Evolutionary conservation across 768 basidiomycete species (phyloP), one percentile per base, ranked within the genome.

Genomic region (Suillus ampliporus): DNA sequence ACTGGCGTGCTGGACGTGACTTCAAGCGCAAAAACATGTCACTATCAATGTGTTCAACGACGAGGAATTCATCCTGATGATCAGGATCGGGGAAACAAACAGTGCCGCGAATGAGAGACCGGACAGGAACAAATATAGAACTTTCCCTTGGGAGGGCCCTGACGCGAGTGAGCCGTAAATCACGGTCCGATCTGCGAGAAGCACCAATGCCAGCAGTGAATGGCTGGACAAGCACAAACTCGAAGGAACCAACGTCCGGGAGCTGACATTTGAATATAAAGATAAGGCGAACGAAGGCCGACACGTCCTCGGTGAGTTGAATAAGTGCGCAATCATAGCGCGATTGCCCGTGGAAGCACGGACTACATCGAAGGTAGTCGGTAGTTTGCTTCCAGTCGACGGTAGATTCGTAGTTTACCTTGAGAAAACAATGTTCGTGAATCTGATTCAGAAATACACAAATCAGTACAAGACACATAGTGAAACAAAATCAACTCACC

Each of bases 341-440:
- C 14, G 72, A 69, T 1, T 57, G 40, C 0, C 64, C 41, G 40
- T 70, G 65, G 65, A 79, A 80, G 0, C 43, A 43, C 15, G 75
- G 75, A 50, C 69, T 77, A 64, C 71, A 75, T 6, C 66, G 64
- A 1, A 80, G 65, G 44, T 73, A 66, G 60, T 80, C 72, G 2
- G 65, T 69, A 7, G 61, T 61, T 23, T 64, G 26, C 11, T 57
- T 26, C 77, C 77, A 80, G 62, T 75, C 68, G 6, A 74, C 60
- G 4, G 31, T 59, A 0, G 73, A 77, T 14, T 63, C 65, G 61
- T 75, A 79, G 40, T 69, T 62, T 9, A 76, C 63, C 51, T 67
- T 71, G n/a, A 78, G 60, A 53, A 58, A 75, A 5, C 44, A 48
- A 57, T 73, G 66, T 35, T 72, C 69, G 1, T 58, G 64, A 17